phyloP scores from a whole-genome alignment of 495 filamentous ascomycete genomes.

The Aspergillus asperescens region DNA sequence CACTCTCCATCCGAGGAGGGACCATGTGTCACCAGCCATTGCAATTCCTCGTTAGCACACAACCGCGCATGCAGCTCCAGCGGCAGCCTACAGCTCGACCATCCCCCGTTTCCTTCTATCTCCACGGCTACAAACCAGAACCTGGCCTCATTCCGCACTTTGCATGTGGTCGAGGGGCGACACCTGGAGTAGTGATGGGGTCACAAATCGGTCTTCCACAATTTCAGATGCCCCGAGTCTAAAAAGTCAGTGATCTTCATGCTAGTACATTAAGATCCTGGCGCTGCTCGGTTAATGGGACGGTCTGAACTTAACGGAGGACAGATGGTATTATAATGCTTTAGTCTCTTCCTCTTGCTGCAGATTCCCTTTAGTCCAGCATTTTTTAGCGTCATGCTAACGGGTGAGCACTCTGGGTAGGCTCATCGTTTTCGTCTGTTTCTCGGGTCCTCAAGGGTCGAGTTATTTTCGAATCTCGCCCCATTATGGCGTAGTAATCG shows the following conservation, averaged over 20 bases:
- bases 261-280: not conserved
- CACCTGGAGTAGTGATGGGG: constrained; percentile 5
- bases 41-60: not conserved
- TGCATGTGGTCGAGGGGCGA: constrained; percentile 1
- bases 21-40: not conserved
- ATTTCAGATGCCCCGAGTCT: not conserved
- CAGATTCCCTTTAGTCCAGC: constrained; percentile 1
- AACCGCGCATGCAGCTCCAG: not conserved
- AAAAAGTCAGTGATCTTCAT: constrained; percentile 11
- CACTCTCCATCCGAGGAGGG: not conserved
- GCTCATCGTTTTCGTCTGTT: not conserved
- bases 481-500: not conserved
- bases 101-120: constrained; percentile 1
- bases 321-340: not conserved
- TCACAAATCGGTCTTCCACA: not conserved
- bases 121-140: not conserved
- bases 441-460: not conserved
- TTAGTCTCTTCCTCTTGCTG: constrained; percentile 5
- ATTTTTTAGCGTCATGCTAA: constrained; percentile 8
- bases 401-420: not conserved
- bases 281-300: not conserved
- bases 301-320: not conserved
- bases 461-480: not conserved
- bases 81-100: constrained; percentile 6
- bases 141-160: not conserved